Conservation (phyloP, 78 protist species). For the Creolimax fragrantissima region DNA sequence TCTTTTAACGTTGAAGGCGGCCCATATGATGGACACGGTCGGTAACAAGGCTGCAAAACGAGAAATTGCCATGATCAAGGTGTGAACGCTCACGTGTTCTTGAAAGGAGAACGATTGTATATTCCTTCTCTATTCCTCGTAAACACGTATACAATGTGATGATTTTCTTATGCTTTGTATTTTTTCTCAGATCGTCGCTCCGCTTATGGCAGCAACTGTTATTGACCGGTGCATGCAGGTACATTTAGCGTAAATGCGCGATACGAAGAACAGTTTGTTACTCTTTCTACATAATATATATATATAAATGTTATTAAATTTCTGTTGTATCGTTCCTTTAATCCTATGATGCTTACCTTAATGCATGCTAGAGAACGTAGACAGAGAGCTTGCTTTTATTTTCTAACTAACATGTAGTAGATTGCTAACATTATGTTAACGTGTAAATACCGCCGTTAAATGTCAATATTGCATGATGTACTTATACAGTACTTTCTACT, state of each 20-base stretch:
- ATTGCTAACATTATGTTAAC: not conserved
- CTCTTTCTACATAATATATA: not conserved
- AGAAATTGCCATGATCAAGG: constrained; percentile 56
- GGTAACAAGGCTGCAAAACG: constrained; percentile 49
- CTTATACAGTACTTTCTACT: not conserved
- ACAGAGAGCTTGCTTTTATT: too few relatives aligned
- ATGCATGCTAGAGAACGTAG: too few relatives aligned
- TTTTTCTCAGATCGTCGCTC: constrained; percentile 36
- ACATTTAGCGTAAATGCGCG: not conserved
- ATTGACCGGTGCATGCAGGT: constrained; percentile 71
- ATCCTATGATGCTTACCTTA: not conserved
- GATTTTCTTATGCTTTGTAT: too few relatives aligned
- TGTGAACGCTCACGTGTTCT: too few relatives aligned
- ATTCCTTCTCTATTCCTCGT: not conserved
- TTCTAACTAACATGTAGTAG: too few relatives aligned
- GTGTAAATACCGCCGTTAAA: not conserved
- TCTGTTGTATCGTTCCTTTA: not conserved
- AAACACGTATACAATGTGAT: not conserved
- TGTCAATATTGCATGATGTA: not conserved
- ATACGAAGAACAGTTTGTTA: not conserved
- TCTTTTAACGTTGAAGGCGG: constrained; percentile 46
- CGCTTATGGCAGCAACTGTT: constrained; percentile 35
- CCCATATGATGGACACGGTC: constrained; percentile 36
- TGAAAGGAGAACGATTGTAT: too few relatives aligned
- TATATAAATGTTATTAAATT: not conserved